Evolutionary conservation across 768 basidiomycete species (phyloP), one percentile per base, ranked within the genome.

Genomic region (Candolleomyces eurysporus): DNA sequence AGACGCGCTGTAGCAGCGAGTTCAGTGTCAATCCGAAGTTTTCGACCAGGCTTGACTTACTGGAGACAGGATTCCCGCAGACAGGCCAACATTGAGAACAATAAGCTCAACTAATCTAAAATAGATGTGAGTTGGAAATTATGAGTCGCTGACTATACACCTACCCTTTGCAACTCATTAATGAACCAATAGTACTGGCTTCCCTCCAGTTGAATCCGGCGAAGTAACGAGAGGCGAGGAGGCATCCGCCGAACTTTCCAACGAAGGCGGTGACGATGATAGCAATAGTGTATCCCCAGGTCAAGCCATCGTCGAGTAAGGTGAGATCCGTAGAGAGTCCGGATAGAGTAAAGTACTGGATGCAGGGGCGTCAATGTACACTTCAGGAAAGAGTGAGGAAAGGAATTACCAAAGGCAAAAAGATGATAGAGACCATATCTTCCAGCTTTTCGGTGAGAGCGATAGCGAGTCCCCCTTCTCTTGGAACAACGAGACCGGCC

Each of bases 151-250:
- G 36, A 36, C 19, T n/a, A 40, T 48, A 14, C 19, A 73, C 82
- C 51, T 61, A 89, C 89, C 92, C 92, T 75, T 96, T 92, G 77
- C 92, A 94, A 72, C 85, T 86, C 94, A 97, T 97, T 26, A 97
- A 74, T 54, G 88, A 82, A 3, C 94, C 94, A 60, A 96, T 88
- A 5, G 94, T 92, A 22, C 86, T 85, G 1, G 87, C 78, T 72
- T 96, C 94, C n/a, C 94, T 81, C 73, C 76, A 79, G 46, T 79
- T 84, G 76, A 91, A 96, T 0, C 89, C 89, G 36, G 36, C 36
- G 46, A 76, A 76, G 1, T 74, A 54, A 62, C 79, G 81, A 5
- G 93, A 91, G 0, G 86, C 78, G 8, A 71, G 65, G 5, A 80
- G 83, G 68, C 91, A 93, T 2, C 89, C 83, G 16, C 84, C 48